phyloP scores from a whole-genome alignment of 148 eudicot genomes.

The Cornus controversa region DNA sequence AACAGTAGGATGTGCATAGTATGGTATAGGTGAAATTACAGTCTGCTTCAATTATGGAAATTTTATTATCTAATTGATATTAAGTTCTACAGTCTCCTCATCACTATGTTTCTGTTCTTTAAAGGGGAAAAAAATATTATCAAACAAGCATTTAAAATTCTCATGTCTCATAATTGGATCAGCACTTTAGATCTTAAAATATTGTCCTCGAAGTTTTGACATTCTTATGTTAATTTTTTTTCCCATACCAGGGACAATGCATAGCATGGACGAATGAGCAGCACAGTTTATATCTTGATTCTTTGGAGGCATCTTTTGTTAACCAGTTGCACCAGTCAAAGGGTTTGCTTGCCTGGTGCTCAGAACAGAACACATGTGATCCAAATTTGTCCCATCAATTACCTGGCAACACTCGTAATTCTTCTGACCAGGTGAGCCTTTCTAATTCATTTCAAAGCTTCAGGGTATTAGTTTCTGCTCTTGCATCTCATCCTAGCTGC shows the following conservation, averaged over 20 bases:
- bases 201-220: not conserved
- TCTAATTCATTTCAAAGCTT: not conserved
- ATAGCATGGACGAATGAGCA: constrained; percentile 29
- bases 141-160: not conserved
- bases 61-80: too few species aligned
- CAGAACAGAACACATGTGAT: constrained; percentile 8
- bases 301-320: constrained; percentile 33
- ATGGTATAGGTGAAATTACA: not conserved
- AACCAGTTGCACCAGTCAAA: constrained; percentile 28
- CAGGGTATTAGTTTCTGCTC: not conserved
- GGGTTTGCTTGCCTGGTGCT: constrained; percentile 9
- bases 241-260: constrained; percentile 11
- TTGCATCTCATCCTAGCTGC: not conserved
- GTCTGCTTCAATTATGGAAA: not conserved
- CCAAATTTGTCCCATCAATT: not conserved
- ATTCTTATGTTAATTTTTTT: not conserved
- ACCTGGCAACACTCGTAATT: not conserved
- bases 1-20: too few species aligned
- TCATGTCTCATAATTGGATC: not conserved
- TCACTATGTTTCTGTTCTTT: not conserved
- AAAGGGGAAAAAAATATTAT: too few species aligned
- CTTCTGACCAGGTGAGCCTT: constrained; percentile 14
- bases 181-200: not conserved
- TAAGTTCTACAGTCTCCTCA: not conserved
- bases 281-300: constrained; percentile 27